A percentile compares a stretch with the other conserved stretches of the same genome.
phyloP scores from a whole-genome alignment of 2,329 filamentous ascomycete genomes.

The Uncinocarpus reesii region DNA sequence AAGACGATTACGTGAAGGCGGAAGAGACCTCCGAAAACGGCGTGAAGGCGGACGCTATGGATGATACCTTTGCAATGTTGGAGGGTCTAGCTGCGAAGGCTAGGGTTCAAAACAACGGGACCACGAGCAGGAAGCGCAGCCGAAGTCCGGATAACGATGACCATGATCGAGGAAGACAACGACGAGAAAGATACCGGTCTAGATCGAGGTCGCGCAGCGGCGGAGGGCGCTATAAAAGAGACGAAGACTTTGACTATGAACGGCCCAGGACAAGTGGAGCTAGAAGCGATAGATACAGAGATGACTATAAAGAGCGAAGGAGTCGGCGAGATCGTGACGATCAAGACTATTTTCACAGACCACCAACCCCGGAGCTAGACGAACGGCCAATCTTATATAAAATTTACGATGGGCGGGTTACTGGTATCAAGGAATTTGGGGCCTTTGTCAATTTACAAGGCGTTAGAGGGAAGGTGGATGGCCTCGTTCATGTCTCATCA shows the following conservation, averaged over 20 bases:
- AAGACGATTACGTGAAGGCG: conserved; percentile 36
- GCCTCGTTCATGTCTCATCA: conserved; percentile 85
- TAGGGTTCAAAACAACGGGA: conserved; percentile 29
- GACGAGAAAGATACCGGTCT: conserved; percentile 35
- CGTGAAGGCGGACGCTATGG: conserved; percentile 57
- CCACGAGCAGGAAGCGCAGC: conserved; percentile 43
- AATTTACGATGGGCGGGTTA: conserved; percentile 80
- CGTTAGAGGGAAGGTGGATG: conserved; percentile 79
- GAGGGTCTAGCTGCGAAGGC: conserved; percentile 69
- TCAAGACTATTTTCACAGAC: conserved; percentile 53
- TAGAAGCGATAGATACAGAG: conserved; percentile 34
- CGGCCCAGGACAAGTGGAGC: conserved; percentile 37
- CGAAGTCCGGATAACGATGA: conserved; percentile 43
- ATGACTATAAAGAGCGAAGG: conserved; percentile 38
- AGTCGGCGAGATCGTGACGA: conserved; percentile 31
- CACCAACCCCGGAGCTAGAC: conserved; percentile 65
- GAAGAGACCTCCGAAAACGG: conserved; percentile 27
- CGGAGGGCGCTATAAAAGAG: conserved; percentile 31
- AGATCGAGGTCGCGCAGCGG: conserved; percentile 44
- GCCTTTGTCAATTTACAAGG: conserved; percentile 88
- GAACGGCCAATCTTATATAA: conserved; percentile 73
- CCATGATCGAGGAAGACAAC: conserved; percentile 31
- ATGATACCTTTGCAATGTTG: conserved; percentile 86
- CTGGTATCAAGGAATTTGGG: conserved; percentile 88
- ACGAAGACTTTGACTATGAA: conserved; percentile 44